A percentile compares a stretch with the other conserved stretches of the same genome.
phyloP scores from a whole-genome alignment of 192 early-diverging fungal genomes.

The Paraglomus brasilianum region DNA sequence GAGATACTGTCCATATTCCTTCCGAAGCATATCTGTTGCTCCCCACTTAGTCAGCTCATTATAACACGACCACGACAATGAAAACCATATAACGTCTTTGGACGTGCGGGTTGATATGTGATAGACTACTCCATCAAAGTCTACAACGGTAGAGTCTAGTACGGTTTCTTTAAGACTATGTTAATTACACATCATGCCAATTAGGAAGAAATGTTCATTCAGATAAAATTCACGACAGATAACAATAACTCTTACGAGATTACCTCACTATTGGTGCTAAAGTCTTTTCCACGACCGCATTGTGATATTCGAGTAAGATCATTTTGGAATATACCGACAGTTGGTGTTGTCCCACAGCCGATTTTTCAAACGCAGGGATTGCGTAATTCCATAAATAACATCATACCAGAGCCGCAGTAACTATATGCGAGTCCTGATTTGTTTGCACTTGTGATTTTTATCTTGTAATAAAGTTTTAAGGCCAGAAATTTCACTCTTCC shows the following conservation, averaged over 20 bases:
- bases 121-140: slow-evolving; percentile 97
- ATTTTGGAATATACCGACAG: slow-evolving; percentile 30
- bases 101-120: slow-evolving; percentile 65
- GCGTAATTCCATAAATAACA: too few species aligned
- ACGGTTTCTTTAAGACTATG: slow-evolving; percentile 56
- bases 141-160: slow-evolving; percentile 80
- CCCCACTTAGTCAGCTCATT: slow-evolving; percentile 77
- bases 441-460: too few species aligned
- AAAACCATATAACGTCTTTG: slow-evolving; percentile 61
- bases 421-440: too few species aligned
- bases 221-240: not conserved
- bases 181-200: not conserved
- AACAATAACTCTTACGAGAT: slow-evolving; percentile 5
- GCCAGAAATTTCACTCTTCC: too few species aligned
- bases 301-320: slow-evolving; percentile 65
- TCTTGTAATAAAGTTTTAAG: too few species aligned
- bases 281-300: slow-evolving; percentile 58
- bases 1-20: slow-evolving; percentile 78
- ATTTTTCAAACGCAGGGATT: too few species aligned
- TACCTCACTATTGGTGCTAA: slow-evolving; percentile 56
- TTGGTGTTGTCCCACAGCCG: too few species aligned
- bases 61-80: slow-evolving; percentile 84
- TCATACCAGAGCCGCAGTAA: too few species aligned
- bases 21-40: slow-evolving; percentile 76
- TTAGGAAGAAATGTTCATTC: not conserved